These are phyloP conservation scores for Penicillium coprophilum DNA, from an alignment of 495 filamentous ascomycete species.

Conservation along the genomic window DNA sequence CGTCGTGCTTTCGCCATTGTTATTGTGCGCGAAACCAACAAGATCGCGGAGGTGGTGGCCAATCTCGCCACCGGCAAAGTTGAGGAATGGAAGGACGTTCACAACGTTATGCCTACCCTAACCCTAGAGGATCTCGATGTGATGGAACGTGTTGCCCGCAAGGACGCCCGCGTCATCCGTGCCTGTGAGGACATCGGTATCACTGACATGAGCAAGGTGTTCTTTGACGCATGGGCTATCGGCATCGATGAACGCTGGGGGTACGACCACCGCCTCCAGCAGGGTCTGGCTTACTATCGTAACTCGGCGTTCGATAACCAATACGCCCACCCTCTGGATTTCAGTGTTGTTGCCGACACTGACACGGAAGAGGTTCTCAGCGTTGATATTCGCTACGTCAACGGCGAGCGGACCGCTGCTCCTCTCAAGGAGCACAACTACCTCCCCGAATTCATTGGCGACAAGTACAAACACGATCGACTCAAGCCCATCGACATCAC, in stretches of 20 bases:
- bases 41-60: conserved; percentile 72
- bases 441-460: conserved; percentile 42
- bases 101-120: conserved; percentile 80
- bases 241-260: conserved; percentile 43
- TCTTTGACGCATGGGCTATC: conserved; percentile 61
- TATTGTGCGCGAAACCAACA: conserved; percentile 26
- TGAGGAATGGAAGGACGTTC: conserved; percentile 65
- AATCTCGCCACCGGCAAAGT: conserved; percentile 70
- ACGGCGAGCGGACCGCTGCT: conserved; percentile 58
- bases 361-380: conserved; percentile 92
- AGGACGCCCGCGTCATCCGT: conserved; percentile 79
- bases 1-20: conserved; percentile 39
- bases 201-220: conserved; percentile 82
- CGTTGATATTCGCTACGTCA: conserved; percentile 86
- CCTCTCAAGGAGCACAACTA: conserved; percentile 55
- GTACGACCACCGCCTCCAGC: conserved; percentile 39
- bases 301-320: conserved; percentile 50
- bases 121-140: conserved; percentile 84
- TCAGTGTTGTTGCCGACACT: conserved; percentile 50
- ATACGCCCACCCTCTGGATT: conserved; percentile 43
- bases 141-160: conserved; percentile 73
- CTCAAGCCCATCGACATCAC: conserved; percentile 43
- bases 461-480: conserved; percentile 36
- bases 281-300: conserved; percentile 43
- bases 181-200: conserved; percentile 83